Evolutionary conservation across 768 basidiomycete genomes (phyloP).

Genomic region (Daedalea quercina): DNA sequence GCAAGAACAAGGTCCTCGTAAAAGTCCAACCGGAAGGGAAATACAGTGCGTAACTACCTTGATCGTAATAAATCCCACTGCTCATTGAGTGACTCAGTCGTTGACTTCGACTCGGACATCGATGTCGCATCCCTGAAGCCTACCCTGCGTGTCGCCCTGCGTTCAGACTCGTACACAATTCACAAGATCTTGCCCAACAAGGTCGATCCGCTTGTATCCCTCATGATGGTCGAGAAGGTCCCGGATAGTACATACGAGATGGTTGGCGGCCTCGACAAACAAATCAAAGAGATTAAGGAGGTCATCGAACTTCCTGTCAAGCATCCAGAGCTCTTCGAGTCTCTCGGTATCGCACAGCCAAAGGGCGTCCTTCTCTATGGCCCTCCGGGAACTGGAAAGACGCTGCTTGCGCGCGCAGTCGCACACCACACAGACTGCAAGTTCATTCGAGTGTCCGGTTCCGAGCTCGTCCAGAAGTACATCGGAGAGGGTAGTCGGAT

Average conservation of each 20-base stretch:
- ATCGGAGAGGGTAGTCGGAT: constrained; percentile 95
- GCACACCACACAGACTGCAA: constrained; percentile 98
- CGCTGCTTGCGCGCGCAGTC: constrained; percentile 88
- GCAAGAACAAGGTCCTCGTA: constrained; percentile 96
- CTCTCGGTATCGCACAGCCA: constrained; percentile 93
- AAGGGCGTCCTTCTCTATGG: constrained; percentile 96
- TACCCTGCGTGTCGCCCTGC: constrained; percentile 87
- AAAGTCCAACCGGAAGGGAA: constrained; percentile 99
- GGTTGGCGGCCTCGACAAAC: constrained; percentile 98
- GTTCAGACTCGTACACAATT: constrained; percentile 93
- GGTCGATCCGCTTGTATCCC: constrained; percentile 94
- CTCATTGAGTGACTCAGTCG: constrained; percentile 47
- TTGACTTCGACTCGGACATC: constrained; percentile 88
- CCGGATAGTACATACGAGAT: constrained; percentile 99
- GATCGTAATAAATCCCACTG: not conserved
- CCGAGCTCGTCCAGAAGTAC: constrained; percentile 95
- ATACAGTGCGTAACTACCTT: constrained; percentile 66
- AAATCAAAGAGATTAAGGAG: constrained; percentile 98
- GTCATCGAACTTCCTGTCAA: constrained; percentile 97
- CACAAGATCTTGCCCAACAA: constrained; percentile 97
- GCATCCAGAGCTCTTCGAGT: constrained; percentile 94
- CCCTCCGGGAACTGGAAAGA: constrained; percentile 96
- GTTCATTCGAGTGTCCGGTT: constrained; percentile 93
- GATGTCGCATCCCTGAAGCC: constrained; percentile 75
- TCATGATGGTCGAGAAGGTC: constrained; percentile 99